phyloP scores from a whole-genome alignment of 495 filamentous ascomycete genomes.

The Penicillium manginii region DNA sequence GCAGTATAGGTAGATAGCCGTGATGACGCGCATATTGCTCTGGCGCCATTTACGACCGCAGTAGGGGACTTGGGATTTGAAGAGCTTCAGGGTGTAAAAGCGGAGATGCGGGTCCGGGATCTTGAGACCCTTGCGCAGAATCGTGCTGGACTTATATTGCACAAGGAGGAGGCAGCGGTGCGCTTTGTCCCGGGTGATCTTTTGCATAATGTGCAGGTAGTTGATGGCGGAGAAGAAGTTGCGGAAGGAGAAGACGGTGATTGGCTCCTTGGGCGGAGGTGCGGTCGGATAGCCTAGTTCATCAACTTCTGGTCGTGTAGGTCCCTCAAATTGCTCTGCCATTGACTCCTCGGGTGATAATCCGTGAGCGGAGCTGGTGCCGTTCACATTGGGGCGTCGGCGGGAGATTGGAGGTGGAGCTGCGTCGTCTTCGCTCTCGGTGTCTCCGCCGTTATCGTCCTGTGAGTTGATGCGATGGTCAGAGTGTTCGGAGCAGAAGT shows the following conservation, averaged over 20 bases:
- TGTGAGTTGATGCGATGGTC: slow-evolving; percentile 40
- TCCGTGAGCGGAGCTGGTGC: slow-evolving; percentile 32
- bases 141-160: slow-evolving; percentile 88
- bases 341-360: slow-evolving; percentile 39
- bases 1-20: slow-evolving; percentile 91
- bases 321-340: slow-evolving; percentile 38
- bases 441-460: slow-evolving; percentile 34
- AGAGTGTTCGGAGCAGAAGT: slow-evolving; percentile 73
- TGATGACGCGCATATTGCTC: slow-evolving; percentile 98
- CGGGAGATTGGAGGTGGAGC: slow-evolving; percentile 79
- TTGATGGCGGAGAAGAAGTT: slow-evolving; percentile 95
- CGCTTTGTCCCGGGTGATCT: slow-evolving; percentile 91
- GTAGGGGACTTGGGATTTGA: slow-evolving; percentile 97
- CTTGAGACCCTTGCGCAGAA: slow-evolving; percentile 86
- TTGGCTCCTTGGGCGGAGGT: slow-evolving; percentile 70
- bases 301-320: slow-evolving; percentile 76
- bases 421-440: slow-evolving; percentile 68
- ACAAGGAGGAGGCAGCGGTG: slow-evolving; percentile 93
- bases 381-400: slow-evolving; percentile 44
- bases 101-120: slow-evolving; percentile 86
- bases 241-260: slow-evolving; percentile 88
- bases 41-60: slow-evolving; percentile 98
- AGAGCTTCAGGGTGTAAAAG: slow-evolving; percentile 93
- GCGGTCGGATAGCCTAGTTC: slow-evolving; percentile 78
- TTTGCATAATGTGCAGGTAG: slow-evolving; percentile 92